Conservation (phyloP, 225 moss, liverwort and hornwort species). For the Straminergon stramineum region DNA sequence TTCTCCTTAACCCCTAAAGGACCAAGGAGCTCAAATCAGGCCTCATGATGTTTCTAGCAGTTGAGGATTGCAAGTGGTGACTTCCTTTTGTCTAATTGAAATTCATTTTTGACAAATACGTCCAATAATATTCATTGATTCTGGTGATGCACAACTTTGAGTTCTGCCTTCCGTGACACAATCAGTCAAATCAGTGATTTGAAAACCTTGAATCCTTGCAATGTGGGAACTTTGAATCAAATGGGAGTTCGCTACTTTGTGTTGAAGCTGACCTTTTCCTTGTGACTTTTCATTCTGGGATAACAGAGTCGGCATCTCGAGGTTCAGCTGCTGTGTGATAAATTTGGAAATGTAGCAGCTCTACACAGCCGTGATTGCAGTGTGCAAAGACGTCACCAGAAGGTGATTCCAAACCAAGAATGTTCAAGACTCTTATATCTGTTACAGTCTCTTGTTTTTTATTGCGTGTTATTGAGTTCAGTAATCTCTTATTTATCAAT, state of each 20-base stretch:
- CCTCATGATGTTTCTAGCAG: not conserved
- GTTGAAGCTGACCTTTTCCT: not conserved
- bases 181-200: not conserved
- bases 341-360: slow-evolving; percentile 87
- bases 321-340: slow-evolving; percentile 86
- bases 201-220: not conserved
- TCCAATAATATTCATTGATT: not conserved
- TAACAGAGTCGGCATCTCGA: slow-evolving; percentile 95
- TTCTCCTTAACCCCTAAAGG: not conserved
- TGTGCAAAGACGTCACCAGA: slow-evolving; percentile 90
- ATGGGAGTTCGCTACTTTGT: not conserved
- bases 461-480: not conserved
- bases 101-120: not conserved
- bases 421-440: not conserved
- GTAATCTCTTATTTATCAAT: not conserved
- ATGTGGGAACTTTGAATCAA: not conserved
- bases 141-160: not conserved
- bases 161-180: not conserved
- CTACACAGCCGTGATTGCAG: slow-evolving; percentile 98
- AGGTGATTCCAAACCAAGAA: slow-evolving; percentile 27
- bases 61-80: not conserved
- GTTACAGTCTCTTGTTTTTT: not conserved
- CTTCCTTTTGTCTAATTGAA: not conserved
- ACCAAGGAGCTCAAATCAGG: not conserved
- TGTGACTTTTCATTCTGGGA: not conserved